phyloP scores from a whole-genome alignment of 2,329 filamentous ascomycete genomes.

The Thelonectria olida region DNA sequence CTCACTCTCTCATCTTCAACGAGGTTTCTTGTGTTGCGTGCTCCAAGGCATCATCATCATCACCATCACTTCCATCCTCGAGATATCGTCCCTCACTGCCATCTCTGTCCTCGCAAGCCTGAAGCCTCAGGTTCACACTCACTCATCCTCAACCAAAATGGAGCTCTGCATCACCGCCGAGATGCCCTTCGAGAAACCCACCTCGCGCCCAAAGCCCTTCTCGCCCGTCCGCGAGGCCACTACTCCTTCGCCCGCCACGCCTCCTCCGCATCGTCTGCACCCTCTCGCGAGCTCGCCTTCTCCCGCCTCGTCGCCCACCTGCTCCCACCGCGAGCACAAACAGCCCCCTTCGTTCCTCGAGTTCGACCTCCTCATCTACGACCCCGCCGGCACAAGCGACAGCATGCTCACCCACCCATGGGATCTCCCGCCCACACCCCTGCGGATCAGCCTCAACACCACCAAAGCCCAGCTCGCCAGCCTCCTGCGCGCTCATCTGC shows the following conservation, averaged over 20 bases:
- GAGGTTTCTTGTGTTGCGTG: too few species aligned
- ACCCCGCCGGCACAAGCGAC: slow-evolving; percentile 32
- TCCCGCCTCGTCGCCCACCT: neutral
- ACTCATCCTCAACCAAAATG: slow-evolving; percentile 17
- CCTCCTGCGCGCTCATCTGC: slow-evolving; percentile 34
- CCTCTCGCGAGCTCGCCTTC: slow-evolving; percentile 8
- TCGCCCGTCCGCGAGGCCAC: slow-evolving; percentile 20
- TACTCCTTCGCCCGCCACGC: neutral
- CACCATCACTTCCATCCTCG: too few species aligned
- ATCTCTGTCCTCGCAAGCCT: too few species aligned
- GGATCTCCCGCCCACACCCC: slow-evolving; percentile 30
- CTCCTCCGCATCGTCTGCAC: slow-evolving; percentile 19
- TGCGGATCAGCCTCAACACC: slow-evolving; percentile 29
- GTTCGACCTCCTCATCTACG: slow-evolving; percentile 37
- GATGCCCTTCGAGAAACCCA: slow-evolving; percentile 32
- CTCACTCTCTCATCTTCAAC: neutral
- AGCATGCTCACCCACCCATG: slow-evolving; percentile 38
- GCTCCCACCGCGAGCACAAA: neutral
- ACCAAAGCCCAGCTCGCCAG: slow-evolving; percentile 38
- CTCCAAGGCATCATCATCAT: neutral
- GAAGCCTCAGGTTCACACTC: too few species aligned
- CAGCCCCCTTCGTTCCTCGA: slow-evolving; percentile 19
- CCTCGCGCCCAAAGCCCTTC: slow-evolving; percentile 25
- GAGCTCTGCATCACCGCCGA: slow-evolving; percentile 40
- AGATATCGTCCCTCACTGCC: too few species aligned